Evolutionary conservation across 2,329 filamentous ascomycete genomes (phyloP), one percentile per base, ranked within the genome.

Genomic region (Rhynchosporium agropyri): DNA sequence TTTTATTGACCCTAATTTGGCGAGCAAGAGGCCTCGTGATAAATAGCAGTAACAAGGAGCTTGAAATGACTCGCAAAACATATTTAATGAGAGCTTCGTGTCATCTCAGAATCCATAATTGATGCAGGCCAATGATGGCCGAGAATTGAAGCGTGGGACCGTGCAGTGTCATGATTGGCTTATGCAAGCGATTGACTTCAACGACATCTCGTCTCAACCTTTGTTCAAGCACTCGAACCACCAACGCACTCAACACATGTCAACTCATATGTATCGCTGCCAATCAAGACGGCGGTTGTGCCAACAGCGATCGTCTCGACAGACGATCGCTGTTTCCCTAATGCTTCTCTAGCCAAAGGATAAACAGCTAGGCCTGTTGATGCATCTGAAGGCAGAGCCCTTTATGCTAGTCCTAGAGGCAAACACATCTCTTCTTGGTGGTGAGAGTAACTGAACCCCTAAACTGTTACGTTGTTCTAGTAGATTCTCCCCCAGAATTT

Each of bases 161-260:
- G 8, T 42, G 2, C 77, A 33, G 26, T 7, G 13, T 29, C 45
- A n/a, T 66, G 62, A 64, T 66, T 66, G 64, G 64, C 43, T 50
- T 36, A 31, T 53, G 6, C 33, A 61, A 54, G 38, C 48, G 58
- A 54, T 42, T 54, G 51, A 51, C 49, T 51, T 54, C 48, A 60
- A 60, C 58, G 49, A 60, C 58, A 63, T 57, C 33, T 45, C 48
- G 12, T 29, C 38, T 62, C 40, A 53, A 53, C 28, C 50, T 12
- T n/a, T 33, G 40, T 26, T 38, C 29, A 45, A 57, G 57, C 38
- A 36, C 42, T 8, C 20, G 57, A 10, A 49, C 31, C 57, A 60
- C 62, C 62, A 63, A 53, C 60, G 42, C 57, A 20, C 53, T 29
- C n/a, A 49, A 57, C 62, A 63, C 62, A 60, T 60, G 62, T 54